Evolutionary conservation across 1,284 basidiomycete species (phyloP), one percentile per base, ranked within the genome.

Genomic region (Boletus sp.): DNA sequence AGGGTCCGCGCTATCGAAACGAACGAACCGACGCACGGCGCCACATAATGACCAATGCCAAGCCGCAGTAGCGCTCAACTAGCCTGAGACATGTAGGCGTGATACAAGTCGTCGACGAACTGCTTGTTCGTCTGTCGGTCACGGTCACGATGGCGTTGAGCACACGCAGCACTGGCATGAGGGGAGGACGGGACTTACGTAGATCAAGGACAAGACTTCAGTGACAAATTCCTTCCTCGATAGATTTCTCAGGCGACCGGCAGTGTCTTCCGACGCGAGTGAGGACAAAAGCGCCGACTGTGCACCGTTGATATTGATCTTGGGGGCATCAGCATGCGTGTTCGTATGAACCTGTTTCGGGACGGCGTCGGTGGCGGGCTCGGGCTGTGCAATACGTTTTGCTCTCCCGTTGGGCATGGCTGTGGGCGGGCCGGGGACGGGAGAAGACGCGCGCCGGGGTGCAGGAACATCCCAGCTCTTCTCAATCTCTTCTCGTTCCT

Each of bases 141-240:
- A 30, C 43, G 32, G 41, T 35, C 20, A 40, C 17, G 20, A 49
- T 29, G 13, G n/a, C 48, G 46, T 48, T 48, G 20, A 57, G 51
- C 20, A 41, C 20, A 6, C 23, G 41, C 26, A 43, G 8, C 14
- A 8, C 17, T 8, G 25, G 23, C 39, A 30, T 48, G 16, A 8
- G 6, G 4, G 16, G 39, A 38, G 26, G 27, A 34, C 6, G 14
- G 22, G 27, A 75, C 82, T 61, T 48, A 89, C 85, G 64, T 87
- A 81, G 48, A 89, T 77, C 57, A 89, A 69, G 22, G 75, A 78
- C 57, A 87, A 65, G 45, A 90, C 68, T 61, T 87, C 80, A 45
- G 72, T 70, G 27, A 88, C 74, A 62, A 90, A 90, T 38, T 80
- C 80, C 44, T 79, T 82, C 60, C 74, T 74, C 46, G 74, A 73